A percentile compares a stretch with the other conserved stretches of the same genome.
phyloP scores from a whole-genome alignment of 495 filamentous ascomycete species.

The Podospora didyma region DNA sequence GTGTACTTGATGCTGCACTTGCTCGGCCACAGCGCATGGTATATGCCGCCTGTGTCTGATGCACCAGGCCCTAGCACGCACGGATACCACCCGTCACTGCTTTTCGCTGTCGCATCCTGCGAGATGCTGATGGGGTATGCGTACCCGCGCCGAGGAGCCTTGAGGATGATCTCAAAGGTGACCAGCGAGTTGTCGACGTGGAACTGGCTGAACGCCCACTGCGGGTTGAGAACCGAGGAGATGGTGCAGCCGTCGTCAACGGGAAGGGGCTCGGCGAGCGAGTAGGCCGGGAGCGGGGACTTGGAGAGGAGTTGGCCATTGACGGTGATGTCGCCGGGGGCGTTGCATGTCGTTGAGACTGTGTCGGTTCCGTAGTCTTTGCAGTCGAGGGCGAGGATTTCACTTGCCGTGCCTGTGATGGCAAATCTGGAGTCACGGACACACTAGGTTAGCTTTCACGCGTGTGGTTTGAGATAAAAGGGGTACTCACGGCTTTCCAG shows the following conservation, averaged over 20 bases:
- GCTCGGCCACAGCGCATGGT: constrained; percentile 19
- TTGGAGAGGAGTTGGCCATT: constrained; percentile 9
- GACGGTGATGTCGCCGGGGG: not conserved
- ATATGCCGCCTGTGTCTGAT: constrained; percentile 15
- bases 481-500: constrained; percentile 24
- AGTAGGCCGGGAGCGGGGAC: constrained; percentile 18
- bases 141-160: constrained; percentile 13
- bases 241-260: constrained; percentile 26
- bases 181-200: constrained; percentile 10
- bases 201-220: constrained; percentile 24
- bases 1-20: constrained; percentile 19
- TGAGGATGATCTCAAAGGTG: constrained; percentile 23
- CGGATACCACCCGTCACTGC: constrained; percentile 13
- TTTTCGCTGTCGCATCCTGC: constrained; percentile 4
- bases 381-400: constrained; percentile 9
- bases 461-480: not conserved
- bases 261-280: constrained; percentile 20
- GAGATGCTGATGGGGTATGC: constrained; percentile 20
- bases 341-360: not conserved
- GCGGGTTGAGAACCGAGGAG: constrained; percentile 19
- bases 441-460: not conserved
- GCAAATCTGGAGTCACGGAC: constrained; percentile 2
- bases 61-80: constrained; percentile 15
- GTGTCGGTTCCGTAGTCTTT: not conserved
- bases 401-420: constrained; percentile 13